These are phyloP conservation scores for Lepiota subincarnata DNA, from an alignment of 768 basidiomycete species.

Conservation along the genomic window DNA sequence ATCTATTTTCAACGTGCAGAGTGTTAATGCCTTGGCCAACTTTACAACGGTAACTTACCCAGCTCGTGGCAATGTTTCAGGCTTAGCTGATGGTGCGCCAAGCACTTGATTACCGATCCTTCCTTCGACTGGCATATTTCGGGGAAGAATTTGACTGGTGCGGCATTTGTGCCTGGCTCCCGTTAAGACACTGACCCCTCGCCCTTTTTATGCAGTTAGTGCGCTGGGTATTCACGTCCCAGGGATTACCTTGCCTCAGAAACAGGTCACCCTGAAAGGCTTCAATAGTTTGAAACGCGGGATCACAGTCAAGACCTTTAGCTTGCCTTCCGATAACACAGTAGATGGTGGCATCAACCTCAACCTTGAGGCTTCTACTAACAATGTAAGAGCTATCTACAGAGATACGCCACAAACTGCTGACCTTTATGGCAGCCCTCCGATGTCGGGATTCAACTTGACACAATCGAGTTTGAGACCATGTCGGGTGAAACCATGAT, in stretches of 20 bases:
- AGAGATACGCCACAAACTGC: not conserved
- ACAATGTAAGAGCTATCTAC: conserved; percentile 43
- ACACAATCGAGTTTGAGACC: conserved; percentile 57
- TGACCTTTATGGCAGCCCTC: conserved; percentile 45
- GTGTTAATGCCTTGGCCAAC: conserved; percentile 51
- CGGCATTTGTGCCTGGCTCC: conserved; percentile 13
- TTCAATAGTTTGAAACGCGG: conserved; percentile 64
- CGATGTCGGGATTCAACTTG: conserved; percentile 67
- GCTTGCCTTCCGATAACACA: conserved; percentile 67
- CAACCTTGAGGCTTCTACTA: conserved; percentile 54
- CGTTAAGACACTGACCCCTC: not conserved
- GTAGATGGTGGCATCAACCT: conserved; percentile 69
- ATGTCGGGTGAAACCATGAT: conserved; percentile 50
- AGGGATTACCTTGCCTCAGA: conserved; percentile 50
- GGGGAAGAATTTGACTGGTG: conserved; percentile 59
- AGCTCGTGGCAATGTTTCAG: not conserved
- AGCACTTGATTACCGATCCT: conserved; percentile 57
- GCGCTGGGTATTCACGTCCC: conserved; percentile 59
- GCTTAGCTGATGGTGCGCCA: not conserved
- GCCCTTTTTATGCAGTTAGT: conserved; percentile 34
- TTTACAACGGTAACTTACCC: conserved; percentile 53
- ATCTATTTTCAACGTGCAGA: conserved; percentile 54
- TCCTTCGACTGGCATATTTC: conserved; percentile 69
- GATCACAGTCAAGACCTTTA: conserved; percentile 62
- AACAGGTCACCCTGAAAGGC: conserved; percentile 61